Percentiles rank a stretch among this genome's conserved stretches.
phyloP scores from a whole-genome alignment of 2,329 filamentous ascomycete species.

The Aspergillus eucalypticola region DNA sequence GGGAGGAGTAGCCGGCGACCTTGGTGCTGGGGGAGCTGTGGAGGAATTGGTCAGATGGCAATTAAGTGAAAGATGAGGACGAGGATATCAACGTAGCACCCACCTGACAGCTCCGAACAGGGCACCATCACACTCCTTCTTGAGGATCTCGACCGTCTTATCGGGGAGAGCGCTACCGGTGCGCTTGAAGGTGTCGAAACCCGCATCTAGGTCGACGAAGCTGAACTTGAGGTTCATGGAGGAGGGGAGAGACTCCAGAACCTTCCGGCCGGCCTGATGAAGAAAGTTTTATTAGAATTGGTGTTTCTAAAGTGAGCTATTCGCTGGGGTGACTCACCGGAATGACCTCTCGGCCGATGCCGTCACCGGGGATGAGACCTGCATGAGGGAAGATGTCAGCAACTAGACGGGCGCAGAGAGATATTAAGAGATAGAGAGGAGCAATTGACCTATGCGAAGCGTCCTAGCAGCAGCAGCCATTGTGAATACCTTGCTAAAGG shows the following conservation, averaged over 20 bases:
- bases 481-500: constrained; percentile 17
- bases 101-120: constrained; percentile 90
- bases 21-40: constrained; percentile 77
- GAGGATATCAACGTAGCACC: background rate
- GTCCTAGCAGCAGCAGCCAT: constrained; percentile 58
- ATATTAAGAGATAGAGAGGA: background rate
- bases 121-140: constrained; percentile 89
- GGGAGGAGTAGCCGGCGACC: constrained; percentile 92
- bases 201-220: constrained; percentile 89
- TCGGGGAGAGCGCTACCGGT: constrained; percentile 87
- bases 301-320: background rate
- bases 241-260: constrained; percentile 89
- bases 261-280: constrained; percentile 69
- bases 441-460: constrained; percentile 64
- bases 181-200: constrained; percentile 89
- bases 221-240: constrained; percentile 91
- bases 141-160: constrained; percentile 83
- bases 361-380: constrained; percentile 97
- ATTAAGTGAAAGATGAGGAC: background rate
- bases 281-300: constrained; percentile 17
- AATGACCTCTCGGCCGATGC: constrained; percentile 98
- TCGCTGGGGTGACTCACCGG: constrained; percentile 54
- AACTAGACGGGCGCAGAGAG: background rate
- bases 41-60: background rate
- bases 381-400: constrained; percentile 21